Evolutionary conservation across 495 filamentous ascomycete genomes (phyloP), one percentile per base, ranked within the genome.

Genomic region (Pseudotulostoma volvatum): DNA sequence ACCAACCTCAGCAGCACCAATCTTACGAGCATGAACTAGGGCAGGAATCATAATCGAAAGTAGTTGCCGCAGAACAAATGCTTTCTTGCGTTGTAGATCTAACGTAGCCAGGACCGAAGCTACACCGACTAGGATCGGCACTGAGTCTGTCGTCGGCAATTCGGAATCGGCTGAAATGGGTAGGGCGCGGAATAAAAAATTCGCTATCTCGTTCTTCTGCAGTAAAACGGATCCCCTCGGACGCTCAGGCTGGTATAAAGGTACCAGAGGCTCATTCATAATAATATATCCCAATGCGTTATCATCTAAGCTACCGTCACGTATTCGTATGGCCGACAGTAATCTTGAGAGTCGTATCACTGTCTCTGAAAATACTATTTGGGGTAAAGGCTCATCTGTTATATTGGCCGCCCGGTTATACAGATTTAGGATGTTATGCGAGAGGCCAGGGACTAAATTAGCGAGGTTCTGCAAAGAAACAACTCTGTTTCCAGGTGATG

Each of bases 1-100:
- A 3, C 92, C 90, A 40, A 88, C 79, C 46, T 95, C 90, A 14
- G 92, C 90, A 38, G 90, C 92, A 21, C 86, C 85, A 39, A 84
- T 69, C 39, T 92, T 94, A 30, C 90, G 69, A 11, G 92, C 92
- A 54, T 93, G 82, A n/a, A 93, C 78, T 19, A 97, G 63, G 1
- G 78, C 83, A 39, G 79, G 80, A 38, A 90, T 80, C 40, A 94
- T 64, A 20, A 82, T 73, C n/a, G 73, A 72, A 5, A 96, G 63
- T 38, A 93, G 67, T 49, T 95, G 87, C 44, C 78, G 76, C 42
- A 93, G 63, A 2, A 95, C 71, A 46, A 95, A 71, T 2, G 79
- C 85, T 52, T 92, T 92, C 54, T 93, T 93, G 40, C 90, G 69
- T 34, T 81, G 70, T 38, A 84, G 70, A 8, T 81, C 84, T 15